These are phyloP conservation scores for Ascomycota sp. DNA, from an alignment of 2,329 filamentous ascomycete species.

Conservation along the genomic window DNA sequence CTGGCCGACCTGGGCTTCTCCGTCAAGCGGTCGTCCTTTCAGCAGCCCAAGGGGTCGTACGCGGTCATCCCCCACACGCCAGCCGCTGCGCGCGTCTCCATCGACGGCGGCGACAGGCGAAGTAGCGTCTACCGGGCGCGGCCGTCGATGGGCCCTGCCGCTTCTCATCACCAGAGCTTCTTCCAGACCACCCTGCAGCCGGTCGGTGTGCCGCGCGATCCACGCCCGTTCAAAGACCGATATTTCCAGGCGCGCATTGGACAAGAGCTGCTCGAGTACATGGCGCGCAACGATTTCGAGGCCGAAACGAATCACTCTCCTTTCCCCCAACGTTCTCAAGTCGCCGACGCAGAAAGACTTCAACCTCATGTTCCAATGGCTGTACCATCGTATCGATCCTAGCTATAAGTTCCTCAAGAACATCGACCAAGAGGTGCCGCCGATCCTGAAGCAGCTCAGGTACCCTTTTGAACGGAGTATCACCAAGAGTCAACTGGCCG, in stretches of 20 bases:
- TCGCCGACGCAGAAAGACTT: constrained; percentile 97
- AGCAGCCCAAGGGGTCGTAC: constrained; percentile 42
- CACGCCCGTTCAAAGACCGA: constrained; percentile 65
- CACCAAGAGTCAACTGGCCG: constrained; percentile 85
- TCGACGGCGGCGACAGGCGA: constrained; percentile 33
- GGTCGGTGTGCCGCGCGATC: constrained; percentile 69
- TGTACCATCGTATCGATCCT: constrained; percentile 90
- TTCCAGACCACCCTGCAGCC: constrained; percentile 72
- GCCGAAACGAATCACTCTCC: constrained; percentile 88
- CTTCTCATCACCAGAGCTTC: constrained; percentile 64
- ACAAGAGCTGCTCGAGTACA: constrained; percentile 77
- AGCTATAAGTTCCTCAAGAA: constrained; percentile 84
- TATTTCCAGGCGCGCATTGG: constrained; percentile 65
- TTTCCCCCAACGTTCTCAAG: constrained; percentile 80
- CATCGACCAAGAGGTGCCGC: constrained; percentile 86
- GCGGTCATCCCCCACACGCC: constrained; percentile 20
- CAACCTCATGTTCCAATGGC: constrained; percentile 92
- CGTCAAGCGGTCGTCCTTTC: constrained; percentile 64
- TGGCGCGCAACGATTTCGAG: constrained; percentile 88
- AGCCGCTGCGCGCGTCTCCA: constrained; percentile 29
- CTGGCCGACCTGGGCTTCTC: constrained; percentile 65
- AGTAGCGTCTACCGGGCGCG: constrained; percentile 66
- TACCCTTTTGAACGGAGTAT: constrained; percentile 94
- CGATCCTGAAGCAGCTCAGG: constrained; percentile 76
- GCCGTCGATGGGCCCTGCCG: constrained; percentile 46